Base-by-base conservation (phyloP, 345 rosid species). In the Populus pruinosa region DNA sequence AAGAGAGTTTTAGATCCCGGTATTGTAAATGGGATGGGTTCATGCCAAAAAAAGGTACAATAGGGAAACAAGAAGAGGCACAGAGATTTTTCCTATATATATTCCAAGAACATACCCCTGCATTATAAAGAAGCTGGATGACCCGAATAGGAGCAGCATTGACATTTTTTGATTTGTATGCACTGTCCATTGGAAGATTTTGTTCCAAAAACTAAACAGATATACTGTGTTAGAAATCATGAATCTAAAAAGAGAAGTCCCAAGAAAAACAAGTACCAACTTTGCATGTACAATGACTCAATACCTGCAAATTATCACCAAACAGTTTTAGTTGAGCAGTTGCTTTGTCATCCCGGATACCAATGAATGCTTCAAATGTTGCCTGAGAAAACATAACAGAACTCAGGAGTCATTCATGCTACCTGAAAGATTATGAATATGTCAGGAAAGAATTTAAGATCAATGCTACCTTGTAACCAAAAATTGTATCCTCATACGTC, bases 131-230 rank as follows among this genome's bases (percentile, higher is more conserved):
- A 82, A 95, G 93, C 76, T 88, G 91, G 76, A 93, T 87, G 75
- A 95, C 97, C 77, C 98, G 98, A 76, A 95, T 93, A 27, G 99
- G 97, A 81, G 98, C 98, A 82, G 97, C 94, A 49, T 78, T 86
- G 16, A 95, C 86, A 77, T 87, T 89, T 74, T 72, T 80, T 62
- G 97, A 95, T 78, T 95, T 95, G 84, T 88, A 92, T n/a, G 82
- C 78, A 81, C n/a, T 73, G 65, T 91, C 97, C 88, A 95, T 85
- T 16, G 97, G 98, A 79, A 95, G 98, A 83, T 95, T 88, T 82
- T 90, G 85, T 83, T 95, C 99, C 89, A 95, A 83, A 50, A 88
- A 87, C 98, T 92, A 79, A 38, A 73, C 50, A 56, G 72, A 61
- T 14, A 35, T 9, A 6, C 6, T 68, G 13, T 14, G 17, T 75